Evolutionary conservation across 2,329 filamentous ascomycete genomes (phyloP).

Genomic region (Aureobasidium sp.): DNA sequence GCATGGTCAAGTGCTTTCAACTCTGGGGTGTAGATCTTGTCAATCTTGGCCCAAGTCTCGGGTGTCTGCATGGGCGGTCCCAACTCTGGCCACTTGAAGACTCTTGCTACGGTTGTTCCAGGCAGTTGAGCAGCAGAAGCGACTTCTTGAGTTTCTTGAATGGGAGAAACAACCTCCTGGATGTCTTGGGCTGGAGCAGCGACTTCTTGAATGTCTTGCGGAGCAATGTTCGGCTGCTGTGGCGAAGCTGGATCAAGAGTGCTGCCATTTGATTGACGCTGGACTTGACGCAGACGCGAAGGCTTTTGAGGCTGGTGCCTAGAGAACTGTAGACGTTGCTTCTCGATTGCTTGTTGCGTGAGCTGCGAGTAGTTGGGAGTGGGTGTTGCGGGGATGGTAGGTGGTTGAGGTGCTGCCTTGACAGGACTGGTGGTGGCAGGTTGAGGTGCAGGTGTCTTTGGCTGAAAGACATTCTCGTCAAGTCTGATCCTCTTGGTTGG

Average conservation of each 20-base stretch:
- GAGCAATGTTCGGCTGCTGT: background rate
- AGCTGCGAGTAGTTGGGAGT: background rate
- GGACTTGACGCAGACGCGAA: constrained; percentile 32
- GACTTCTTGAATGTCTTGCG: background rate
- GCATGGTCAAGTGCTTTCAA: background rate
- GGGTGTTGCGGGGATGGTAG: background rate
- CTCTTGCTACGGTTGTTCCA: background rate
- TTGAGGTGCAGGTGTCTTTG: constrained; percentile 1
- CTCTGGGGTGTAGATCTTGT: background rate
- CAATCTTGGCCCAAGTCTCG: background rate
- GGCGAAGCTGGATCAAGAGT: background rate
- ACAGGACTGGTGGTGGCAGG: background rate
- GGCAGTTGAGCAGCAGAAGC: background rate
- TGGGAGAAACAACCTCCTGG: background rate
- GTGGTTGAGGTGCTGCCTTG: constrained; percentile 1
- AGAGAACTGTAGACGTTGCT: constrained; percentile 2
- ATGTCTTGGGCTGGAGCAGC: background rate
- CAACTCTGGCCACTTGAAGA: background rate
- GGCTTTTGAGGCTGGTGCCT: constrained; percentile 34
- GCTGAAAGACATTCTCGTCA: constrained; percentile 15
- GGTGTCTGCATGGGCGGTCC: background rate
- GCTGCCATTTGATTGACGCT: constrained; percentile 14
- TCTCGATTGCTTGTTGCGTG: constrained; percentile 7
- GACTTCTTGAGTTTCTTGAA: background rate
- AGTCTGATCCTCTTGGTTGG: constrained; percentile 12